Base-by-base conservation (phyloP, 495 filamentous ascomycete species). In the Sordaria brevicollis region DNA sequence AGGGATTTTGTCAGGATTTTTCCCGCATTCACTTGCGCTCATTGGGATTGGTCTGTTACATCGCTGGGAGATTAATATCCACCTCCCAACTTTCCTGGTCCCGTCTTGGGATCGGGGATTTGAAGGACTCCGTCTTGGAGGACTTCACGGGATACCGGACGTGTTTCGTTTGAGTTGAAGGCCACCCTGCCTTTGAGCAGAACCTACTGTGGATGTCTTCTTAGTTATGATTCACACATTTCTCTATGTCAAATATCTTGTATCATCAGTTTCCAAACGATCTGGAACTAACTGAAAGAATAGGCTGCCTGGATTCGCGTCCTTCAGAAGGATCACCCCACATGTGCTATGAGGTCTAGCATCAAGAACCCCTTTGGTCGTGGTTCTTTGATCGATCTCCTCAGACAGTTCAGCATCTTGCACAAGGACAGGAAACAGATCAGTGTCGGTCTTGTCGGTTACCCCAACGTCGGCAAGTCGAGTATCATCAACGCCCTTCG, bases 181-280 rank as follows among this genome's bases (percentile, higher is more conserved):
- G 84, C 87, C 86, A 79, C 80, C 82, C 80, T 57, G 49, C 49
- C 49, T 57, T 54, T 31, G 49, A 57, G 49, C 49, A 57, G 49
- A 31, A 21, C 25, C 21, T 57, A 57, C 76, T 69, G 83, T 94
- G 88, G 89, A 84, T 85, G 86, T 87, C 82, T 90, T 97, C 95
- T 96, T 98, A 99, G 94, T 97, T 90, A 91, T 90, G 93, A 91
- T 90, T 91, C 94, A 96, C 87, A 99, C 94, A 99, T 91, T 74
- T 72, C 69, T 74, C 15, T 41, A 25, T 69, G 72, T 68, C 29
- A 38, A n/a, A n/a, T 67, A 31, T 74, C 29, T n/a, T 70, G 36
- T 65, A 67, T 67, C 34, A 66, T 68, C 65, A 11, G 11, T 35
- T 21, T 19, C 49, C 9, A 43, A 10, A 69, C n/a, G 43, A 68